These are phyloP conservation scores for Mycena chlorophos DNA, from an alignment of 768 basidiomycete genomes.

Conservation along the genomic window DNA sequence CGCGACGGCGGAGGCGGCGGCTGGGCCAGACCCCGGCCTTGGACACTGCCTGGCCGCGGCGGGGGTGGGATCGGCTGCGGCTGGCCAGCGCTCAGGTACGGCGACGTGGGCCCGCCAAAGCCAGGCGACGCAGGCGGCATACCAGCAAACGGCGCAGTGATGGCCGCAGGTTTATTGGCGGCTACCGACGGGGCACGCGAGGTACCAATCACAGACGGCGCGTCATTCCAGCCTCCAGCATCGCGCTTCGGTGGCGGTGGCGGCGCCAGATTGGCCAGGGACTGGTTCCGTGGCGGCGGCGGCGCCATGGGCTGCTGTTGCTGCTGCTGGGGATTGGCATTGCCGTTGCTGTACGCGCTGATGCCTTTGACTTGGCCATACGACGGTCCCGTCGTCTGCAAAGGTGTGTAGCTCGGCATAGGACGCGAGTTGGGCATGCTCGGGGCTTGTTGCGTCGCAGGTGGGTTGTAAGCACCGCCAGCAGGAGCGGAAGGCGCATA, in stretches of 20 bases:
- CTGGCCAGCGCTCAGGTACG: conserved; percentile 45
- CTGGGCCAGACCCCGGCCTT: conserved; percentile 36
- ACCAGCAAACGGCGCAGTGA: conserved; percentile 88
- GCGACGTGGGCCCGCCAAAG: conserved; percentile 46
- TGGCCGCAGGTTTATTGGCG: conserved; percentile 62
- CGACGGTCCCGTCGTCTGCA: conserved; percentile 18
- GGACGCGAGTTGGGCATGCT: conserved; percentile 1
- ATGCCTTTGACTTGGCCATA: conserved; percentile 13
- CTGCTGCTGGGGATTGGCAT: conserved; percentile 10
- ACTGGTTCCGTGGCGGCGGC: conserved; percentile 42
- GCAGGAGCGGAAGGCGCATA: conserved; percentile 33
- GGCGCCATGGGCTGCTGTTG: no score
- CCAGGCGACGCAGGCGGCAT: conserved; percentile 47
- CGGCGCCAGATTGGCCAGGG: conserved; percentile 6
- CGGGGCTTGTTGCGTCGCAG: conserved; percentile 7
- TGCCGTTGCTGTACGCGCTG: conserved; percentile 11
- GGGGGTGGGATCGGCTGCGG: conserved; percentile 57
- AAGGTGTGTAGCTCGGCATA: conserved; percentile 17
- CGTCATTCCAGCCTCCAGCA: conserved; percentile 92
- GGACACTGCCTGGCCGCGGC: conserved; percentile 62
- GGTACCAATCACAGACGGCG: conserved; percentile 53
- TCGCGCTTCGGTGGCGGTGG: conserved; percentile 58
- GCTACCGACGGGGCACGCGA: conserved; percentile 50
- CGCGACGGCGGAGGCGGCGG: conserved; percentile 37
- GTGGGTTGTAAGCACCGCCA: conserved; percentile 3